phyloP scores from a whole-genome alignment of 2,329 filamentous ascomycete genomes.

The Xylariaceae sp. region DNA sequence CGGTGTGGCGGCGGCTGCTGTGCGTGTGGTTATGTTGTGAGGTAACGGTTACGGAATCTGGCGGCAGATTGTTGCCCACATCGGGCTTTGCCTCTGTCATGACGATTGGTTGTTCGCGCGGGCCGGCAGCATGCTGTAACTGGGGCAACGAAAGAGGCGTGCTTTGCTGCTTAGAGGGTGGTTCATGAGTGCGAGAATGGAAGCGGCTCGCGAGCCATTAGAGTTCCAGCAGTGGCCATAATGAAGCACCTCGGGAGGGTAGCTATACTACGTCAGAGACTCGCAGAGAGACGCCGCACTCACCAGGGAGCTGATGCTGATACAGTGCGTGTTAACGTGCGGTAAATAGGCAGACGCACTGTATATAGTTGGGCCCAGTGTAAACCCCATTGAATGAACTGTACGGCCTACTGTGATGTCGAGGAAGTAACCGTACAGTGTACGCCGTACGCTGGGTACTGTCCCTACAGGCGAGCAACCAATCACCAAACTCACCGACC shows the following conservation, averaged over 20 bases:
- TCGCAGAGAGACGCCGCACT: too few species aligned
- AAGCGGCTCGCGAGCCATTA: neutral
- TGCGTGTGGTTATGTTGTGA: constrained; percentile 1
- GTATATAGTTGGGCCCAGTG: too few species aligned
- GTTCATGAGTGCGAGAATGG: neutral
- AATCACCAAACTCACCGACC: too few species aligned
- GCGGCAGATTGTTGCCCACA: constrained; percentile 26
- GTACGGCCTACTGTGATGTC: too few species aligned
- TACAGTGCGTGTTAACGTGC: neutral
- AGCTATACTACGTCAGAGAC: constrained; percentile 32
- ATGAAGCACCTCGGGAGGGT: constrained; percentile 3
- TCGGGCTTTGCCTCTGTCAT: constrained; percentile 43
- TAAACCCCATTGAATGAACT: too few species aligned
- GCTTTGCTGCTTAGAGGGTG: constrained; percentile 3
- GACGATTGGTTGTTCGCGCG: constrained; percentile 29
- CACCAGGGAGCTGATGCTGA: neutral
- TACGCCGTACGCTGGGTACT: neutral
- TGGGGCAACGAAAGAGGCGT: constrained; percentile 6
- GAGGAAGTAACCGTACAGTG: too few species aligned
- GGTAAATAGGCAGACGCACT: too few species aligned
- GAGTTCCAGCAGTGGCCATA: neutral
- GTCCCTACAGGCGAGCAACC: neutral
- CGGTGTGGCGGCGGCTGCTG: neutral
- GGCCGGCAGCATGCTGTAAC: constrained; percentile 28
- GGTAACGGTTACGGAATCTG: constrained; percentile 12